Evolutionary conservation across 2,329 filamentous ascomycete species (phyloP).

Genomic region (Xylaria arbuscula): DNA sequence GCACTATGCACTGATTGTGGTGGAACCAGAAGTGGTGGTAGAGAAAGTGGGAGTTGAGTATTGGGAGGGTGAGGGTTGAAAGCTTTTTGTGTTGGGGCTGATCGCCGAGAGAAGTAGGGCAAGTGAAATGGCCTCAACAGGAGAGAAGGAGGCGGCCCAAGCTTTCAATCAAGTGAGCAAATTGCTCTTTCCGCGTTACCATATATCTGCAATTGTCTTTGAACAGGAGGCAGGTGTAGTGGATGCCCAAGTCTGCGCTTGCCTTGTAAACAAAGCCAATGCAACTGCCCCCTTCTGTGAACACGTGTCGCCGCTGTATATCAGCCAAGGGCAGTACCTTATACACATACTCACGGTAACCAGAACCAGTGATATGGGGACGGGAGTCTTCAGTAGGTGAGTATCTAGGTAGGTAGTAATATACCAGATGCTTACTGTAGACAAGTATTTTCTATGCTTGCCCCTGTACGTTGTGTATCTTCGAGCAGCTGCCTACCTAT

Average conservation of each 20-base stretch:
- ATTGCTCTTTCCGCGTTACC: slow-evolving; percentile 13
- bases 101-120: slow-evolving; percentile 2
- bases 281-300: slow-evolving; percentile 5
- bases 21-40: slow-evolving; percentile 16
- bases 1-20: slow-evolving; percentile 21
- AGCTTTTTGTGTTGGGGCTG: slow-evolving; percentile 9
- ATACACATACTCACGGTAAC: no score
- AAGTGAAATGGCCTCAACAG: not conserved
- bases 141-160: not conserved
- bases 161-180: not conserved
- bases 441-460: not conserved
- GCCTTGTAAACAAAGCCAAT: not conserved
- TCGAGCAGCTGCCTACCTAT: not conserved
- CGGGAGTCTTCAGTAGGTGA: not conserved
- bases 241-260: not conserved
- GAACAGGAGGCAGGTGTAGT: not conserved
- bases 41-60: slow-evolving; percentile 21
- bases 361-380: no score
- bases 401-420: not conserved
- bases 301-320: not conserved
- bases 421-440: no score
- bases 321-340: not conserved
- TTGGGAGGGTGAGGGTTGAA: slow-evolving; percentile 11
- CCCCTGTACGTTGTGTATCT: not conserved
- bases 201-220: not conserved